Conservation (phyloP, 2,329 filamentous ascomycete species). For the Claviceps quebecensis region DNA sequence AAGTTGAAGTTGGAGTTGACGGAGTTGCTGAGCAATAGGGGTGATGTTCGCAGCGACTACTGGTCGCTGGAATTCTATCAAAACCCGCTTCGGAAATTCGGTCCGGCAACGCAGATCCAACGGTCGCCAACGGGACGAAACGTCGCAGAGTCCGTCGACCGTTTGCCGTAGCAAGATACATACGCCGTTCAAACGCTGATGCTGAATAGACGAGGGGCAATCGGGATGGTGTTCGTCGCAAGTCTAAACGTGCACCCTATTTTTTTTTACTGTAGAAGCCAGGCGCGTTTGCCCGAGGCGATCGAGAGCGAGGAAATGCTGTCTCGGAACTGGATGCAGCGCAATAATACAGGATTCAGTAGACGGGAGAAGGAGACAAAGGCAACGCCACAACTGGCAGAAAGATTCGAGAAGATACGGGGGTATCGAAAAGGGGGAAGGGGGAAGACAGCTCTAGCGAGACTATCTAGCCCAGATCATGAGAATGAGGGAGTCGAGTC, state of each 20-base stretch:
- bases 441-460: conserved; percentile 1
- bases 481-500: neutral
- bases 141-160: neutral
- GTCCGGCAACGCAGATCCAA: neutral
- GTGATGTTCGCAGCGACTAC: neutral
- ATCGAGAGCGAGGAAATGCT: neutral
- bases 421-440: conserved; percentile 8
- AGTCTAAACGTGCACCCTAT: conserved; percentile 1
- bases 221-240: neutral
- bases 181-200: neutral
- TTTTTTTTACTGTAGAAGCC: neutral
- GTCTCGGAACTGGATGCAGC: neutral
- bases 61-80: neutral
- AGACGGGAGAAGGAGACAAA: conserved; percentile 3
- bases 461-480: conserved; percentile 2
- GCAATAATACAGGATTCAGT: conserved; percentile 2
- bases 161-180: neutral
- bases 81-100: neutral
- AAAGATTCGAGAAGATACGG: conserved; percentile 7
- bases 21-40: neutral
- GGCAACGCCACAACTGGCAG: conserved; percentile 7
- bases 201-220: neutral
- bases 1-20: neutral
- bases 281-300: neutral
- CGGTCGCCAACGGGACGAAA: neutral